Percentiles rank a stretch among this genome's conserved stretches.
Conservation (phyloP, 176 grass and related monocot species). For the Eleusine coracana region DNA sequence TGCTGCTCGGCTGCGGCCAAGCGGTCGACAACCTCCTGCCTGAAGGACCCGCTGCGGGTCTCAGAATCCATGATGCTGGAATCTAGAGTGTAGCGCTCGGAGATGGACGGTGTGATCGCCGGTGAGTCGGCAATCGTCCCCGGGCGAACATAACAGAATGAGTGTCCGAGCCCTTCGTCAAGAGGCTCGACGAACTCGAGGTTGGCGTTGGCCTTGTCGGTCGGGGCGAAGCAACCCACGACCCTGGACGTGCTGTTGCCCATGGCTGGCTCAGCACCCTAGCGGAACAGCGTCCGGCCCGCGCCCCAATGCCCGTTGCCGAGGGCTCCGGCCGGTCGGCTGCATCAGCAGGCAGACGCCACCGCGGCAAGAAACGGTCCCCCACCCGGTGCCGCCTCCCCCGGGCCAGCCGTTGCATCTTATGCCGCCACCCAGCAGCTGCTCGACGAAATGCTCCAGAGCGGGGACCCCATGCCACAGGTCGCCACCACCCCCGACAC, state of each 20-base stretch:
- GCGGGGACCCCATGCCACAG: conserved; percentile 27
- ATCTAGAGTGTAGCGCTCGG: conserved; percentile 83
- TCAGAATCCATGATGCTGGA: conserved; percentile 80
- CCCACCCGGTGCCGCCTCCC: conserved; percentile 44
- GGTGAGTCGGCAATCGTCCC: conserved; percentile 61
- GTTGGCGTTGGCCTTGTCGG: conserved; percentile 64
- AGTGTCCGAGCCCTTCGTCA: conserved; percentile 88
- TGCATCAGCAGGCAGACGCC: conserved; percentile 59
- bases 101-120: conserved; percentile 77
- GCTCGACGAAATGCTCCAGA: conserved; percentile 49
- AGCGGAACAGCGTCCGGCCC: conserved; percentile 29
- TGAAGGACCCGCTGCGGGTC: conserved; percentile 69
- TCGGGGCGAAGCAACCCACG: conserved; percentile 82
- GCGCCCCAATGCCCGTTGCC: conserved; percentile 52
- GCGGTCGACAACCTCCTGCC: conserved; percentile 57
- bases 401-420: conserved; percentile 55
- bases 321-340: conserved; percentile 49
- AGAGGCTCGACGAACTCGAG: conserved; percentile 80
- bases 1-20: conserved; percentile 38
- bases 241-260: conserved; percentile 90
- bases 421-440: conserved; percentile 44
- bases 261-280: conserved; percentile 49
- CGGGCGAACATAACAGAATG: conserved; percentile 88
- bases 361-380: conserved; percentile 49
- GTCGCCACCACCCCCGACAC: conserved; percentile 1